Percentiles rank a stretch among this genome's conserved stretches.
Conservation (phyloP, 2,329 filamentous ascomycete genomes). For the Xenoacremonium recifei region DNA sequence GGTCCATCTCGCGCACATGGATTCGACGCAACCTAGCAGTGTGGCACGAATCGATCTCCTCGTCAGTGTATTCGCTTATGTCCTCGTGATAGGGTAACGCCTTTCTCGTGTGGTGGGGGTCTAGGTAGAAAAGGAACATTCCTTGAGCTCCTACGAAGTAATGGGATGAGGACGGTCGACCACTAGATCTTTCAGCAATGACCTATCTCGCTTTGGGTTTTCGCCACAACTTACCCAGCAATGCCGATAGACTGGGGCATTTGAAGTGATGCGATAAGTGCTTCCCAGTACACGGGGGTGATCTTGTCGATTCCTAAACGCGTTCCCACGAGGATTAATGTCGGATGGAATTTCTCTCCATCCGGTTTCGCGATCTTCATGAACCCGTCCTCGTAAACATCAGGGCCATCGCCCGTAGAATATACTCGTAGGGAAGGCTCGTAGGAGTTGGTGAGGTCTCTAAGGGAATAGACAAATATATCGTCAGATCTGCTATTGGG, state of each 20-base stretch:
- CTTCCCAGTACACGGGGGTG: conserved; percentile 92
- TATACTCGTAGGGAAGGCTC: conserved; percentile 74
- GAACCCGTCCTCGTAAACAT: conserved; percentile 91
- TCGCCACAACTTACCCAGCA: conserved; percentile 74
- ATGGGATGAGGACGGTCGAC: conserved; percentile 83
- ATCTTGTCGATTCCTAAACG: conserved; percentile 91
- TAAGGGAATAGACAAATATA: conserved; percentile 34
- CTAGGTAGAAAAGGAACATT: conserved; percentile 86
- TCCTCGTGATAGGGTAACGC: conserved; percentile 64
- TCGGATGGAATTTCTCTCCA: conserved; percentile 71
- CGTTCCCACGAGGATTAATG: conserved; percentile 84
- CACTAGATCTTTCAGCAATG: conserved; percentile 49
- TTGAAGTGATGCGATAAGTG: conserved; percentile 80
- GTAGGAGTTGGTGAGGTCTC: conserved; percentile 70
- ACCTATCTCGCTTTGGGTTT: not conserved
- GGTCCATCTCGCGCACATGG: conserved; percentile 90
- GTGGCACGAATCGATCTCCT: conserved; percentile 82
- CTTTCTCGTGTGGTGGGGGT: conserved; percentile 83
- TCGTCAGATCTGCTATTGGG: not conserved
- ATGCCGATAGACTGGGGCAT: conserved; percentile 94
- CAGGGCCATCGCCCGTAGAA: conserved; percentile 82
- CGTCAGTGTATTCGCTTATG: conserved; percentile 58
- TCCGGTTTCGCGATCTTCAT: conserved; percentile 71
- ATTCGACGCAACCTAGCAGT: conserved; percentile 80
- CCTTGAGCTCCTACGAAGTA: conserved; percentile 64